phyloP scores from a whole-genome alignment of 257 asterid genomes.

The Capsicum baccatum region DNA sequence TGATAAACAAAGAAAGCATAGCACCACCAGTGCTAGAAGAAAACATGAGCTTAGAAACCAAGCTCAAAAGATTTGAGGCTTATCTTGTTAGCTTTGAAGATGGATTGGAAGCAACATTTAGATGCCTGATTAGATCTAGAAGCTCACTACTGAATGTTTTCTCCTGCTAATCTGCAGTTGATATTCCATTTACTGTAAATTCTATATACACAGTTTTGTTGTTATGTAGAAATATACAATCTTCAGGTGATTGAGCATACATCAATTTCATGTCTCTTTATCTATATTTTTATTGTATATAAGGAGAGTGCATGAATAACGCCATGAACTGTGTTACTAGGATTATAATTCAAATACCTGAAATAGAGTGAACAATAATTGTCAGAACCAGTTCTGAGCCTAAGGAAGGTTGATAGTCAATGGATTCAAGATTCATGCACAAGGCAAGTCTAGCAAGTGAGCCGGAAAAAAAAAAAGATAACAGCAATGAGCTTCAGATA shows the following conservation, averaged over 20 bases:
- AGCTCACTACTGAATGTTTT: constrained; percentile 25
- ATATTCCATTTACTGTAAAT: constrained; percentile 5
- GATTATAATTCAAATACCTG: constrained; percentile 16
- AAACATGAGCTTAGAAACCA: constrained; percentile 20
- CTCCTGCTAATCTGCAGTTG: constrained; percentile 25
- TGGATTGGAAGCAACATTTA: constrained; percentile 23
- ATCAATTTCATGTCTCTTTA: background rate
- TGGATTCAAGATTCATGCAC: constrained; percentile 2
- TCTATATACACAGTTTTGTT: constrained; percentile 24
- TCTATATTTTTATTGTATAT: background rate
- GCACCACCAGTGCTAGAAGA: constrained; percentile 31
- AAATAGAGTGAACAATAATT: background rate
- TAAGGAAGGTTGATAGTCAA: background rate
- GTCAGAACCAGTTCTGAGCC: constrained; percentile 11
- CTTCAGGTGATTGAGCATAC: background rate
- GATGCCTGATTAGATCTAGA: constrained; percentile 12
- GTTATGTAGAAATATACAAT: constrained; percentile 13
- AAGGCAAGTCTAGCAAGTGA: constrained; percentile 17
- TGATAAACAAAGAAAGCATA: constrained; percentile 37
- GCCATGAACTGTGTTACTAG: background rate
- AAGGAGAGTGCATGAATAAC: background rate
- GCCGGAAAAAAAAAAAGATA: constrained; percentile 22
- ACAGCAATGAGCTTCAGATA: background rate
- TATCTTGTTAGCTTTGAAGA: background rate
- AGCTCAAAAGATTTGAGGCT: constrained; percentile 39